Evolutionary conservation across 2,329 filamentous ascomycete species (phyloP), one percentile per base, ranked within the genome.

Genomic region (Colletotrichum magnum): DNA sequence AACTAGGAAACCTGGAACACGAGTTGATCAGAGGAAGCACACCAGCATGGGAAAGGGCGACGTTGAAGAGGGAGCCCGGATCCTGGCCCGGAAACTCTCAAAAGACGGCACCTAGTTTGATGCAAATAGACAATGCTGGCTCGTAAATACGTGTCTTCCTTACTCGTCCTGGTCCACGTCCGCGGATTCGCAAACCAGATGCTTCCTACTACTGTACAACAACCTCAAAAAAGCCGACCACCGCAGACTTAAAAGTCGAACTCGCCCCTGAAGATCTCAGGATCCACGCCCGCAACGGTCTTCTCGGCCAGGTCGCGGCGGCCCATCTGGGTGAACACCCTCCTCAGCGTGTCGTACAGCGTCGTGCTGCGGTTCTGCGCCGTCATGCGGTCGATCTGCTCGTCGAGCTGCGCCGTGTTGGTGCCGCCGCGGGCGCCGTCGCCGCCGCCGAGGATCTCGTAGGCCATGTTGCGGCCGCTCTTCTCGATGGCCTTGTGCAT

Each of bases 251-350:
- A 89, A 75, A 97, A 97, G 69, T 97, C 95, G 86, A 98, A 96
- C 77, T 98, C 94, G 67, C 90, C 90, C 76, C 94, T 89, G 85
- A 99, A 97, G 47, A 90, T 85, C 77, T 96, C 94, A 28, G 97
- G 91, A 82, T 98, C 94, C 84, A 99, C 95, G 28, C 95, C 95
- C 1, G 91, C 89, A 13, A 95, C 91, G 6, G 98, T 96, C 83
- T 91, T 88, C 78, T 98, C 95, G 3, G 93, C 92, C 77, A 99
- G 79, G 81, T 99, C 96, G 65, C 94, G 86, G 67, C 96, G 85
- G 2, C 93, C 93, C 96, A 99, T 98, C 83, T 97, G 94, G 10
- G 91, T 95, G 81, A 99, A 98, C n/a, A 98, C 96, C 69, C 97
- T 87, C 71, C 95, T 85, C 71, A 99, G 84, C 13, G 97, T 99